Base-by-base conservation (phyloP, 768 basidiomycete genomes). In the Tephrocybe rancida region DNA sequence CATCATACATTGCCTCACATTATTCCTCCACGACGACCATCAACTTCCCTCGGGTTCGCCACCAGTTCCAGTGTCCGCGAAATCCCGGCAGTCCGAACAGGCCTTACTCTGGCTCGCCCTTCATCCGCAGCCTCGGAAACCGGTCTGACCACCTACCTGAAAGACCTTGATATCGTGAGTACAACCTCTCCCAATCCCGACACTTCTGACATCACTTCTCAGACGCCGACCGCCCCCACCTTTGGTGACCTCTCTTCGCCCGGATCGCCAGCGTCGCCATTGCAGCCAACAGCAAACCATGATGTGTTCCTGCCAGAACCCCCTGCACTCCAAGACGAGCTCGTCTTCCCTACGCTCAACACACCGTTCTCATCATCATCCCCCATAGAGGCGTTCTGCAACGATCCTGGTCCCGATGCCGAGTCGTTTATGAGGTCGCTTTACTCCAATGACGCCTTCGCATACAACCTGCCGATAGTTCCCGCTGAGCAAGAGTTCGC, bases 21-120 rank as follows among this genome's bases (percentile, higher is more conserved):
- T 26, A 45, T 58, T 38, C 50, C 62, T 14, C 69, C 68, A 16
- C 66, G 67, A 37, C 67, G 67, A 1, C 71, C 72, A 32, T 72
- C 71, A 38, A 72, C 71, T 6, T 69, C 72, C 34, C 63, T 71
- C 29, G 61, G 65, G 25, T 66, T 68, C 52, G 48, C 54, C 42
- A 57, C 55, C 26, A 38, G 22, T 11, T 47, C 52, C 13, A 22
- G 41, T 27, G 10, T 37, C 44, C 45, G 43, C 3, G 51, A 49
- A 30, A 42, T 54, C 46, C 55, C 50, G 29, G 38, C 45, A 34
- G 13, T 50, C 44, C 45, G 53, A 57, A 24, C 57, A 38, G 54
- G 60, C 32, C 48, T 51, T 19, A 46, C 38, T 34, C 44, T 57
- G 10, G 50, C 62, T 34, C 62, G 66, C 30, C 64, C 62, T 39